Base-by-base conservation (phyloP, 2,329 filamentous ascomycete species). In the Phialocephala subalpina region DNA sequence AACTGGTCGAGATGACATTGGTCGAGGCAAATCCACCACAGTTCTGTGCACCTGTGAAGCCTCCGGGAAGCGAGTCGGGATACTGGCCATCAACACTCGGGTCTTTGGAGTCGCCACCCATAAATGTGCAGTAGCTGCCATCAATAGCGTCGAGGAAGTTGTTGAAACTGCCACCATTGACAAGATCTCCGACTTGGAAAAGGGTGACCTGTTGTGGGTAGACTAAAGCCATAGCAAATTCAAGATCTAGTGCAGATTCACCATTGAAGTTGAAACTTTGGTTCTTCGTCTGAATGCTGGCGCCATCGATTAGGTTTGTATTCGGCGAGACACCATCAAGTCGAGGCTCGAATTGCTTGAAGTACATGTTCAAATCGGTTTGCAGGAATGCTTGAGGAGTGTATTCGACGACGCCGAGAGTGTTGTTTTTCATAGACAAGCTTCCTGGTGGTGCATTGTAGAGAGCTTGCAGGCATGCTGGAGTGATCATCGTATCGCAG, bases 401-500 rank as follows among this genome's bases (percentile, higher is more conserved):
- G 69, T 84, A 85, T 71, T 87, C 85, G 29, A 86, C 84, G 25
- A 87, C 82, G 25, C 83, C 84, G 18, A 85, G 79, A 60, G 80
- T 82, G 72, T 87, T 87, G 73, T 81, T 81, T 20, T 40, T 61
- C 12, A 67, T 67, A 20, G 77, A 74, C 8, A 75, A 75, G 2
- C 73, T 76, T 16, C 79, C 80, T 16, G 78, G 70, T 18, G 84
- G 80, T 58, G 82, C 80, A 2, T 77, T 72, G 70, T 87, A 87
- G 25, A 87, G 75, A 5, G 83, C 83, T 60, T 80, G 81, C 59
- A 87, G 79, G 70, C 87, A 90, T 49, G 81, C 80, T 0, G 86
- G 85, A 0, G 86, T 88, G 68, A 89, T 87, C 72, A 83, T 82
- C 16, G 77, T 75, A 69, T 85, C 82, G 72, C 87, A 90, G 61